Percentiles rank a stretch among this genome's conserved stretches.
Conservation (phyloP, 2,329 filamentous ascomycete genomes). For the Trichothecium sympodiale region DNA sequence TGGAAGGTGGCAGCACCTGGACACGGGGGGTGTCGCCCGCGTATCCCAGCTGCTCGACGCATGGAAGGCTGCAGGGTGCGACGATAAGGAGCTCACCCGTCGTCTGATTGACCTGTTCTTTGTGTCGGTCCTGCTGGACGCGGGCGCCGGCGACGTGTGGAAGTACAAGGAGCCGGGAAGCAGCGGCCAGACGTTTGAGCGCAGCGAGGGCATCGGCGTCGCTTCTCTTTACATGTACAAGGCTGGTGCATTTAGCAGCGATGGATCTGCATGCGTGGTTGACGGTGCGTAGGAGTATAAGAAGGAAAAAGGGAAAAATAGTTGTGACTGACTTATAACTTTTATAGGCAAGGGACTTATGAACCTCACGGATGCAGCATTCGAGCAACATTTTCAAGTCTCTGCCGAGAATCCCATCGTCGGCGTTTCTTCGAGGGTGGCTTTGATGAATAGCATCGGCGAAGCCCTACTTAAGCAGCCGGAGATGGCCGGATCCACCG, state of each 20-base stretch:
- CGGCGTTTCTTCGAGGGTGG: slow-evolving; percentile 29
- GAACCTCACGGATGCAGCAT: slow-evolving; percentile 17
- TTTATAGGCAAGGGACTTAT: slow-evolving; percentile 21
- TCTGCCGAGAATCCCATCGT: slow-evolving; percentile 31
- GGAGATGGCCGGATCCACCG: slow-evolving; percentile 27
- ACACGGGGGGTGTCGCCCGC: slow-evolving; percentile 41
- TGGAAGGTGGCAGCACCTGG: slow-evolving; percentile 53
- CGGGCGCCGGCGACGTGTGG: slow-evolving; percentile 40
- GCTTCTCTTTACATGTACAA: slow-evolving; percentile 39
- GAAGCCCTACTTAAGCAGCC: slow-evolving; percentile 24
- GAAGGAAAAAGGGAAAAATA: no score
- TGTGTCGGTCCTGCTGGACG: slow-evolving; percentile 47
- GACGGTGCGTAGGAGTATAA: no score
- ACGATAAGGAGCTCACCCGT: slow-evolving; percentile 35
- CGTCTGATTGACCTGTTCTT: slow-evolving; percentile 51
- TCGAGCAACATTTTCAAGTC: slow-evolving; percentile 32
- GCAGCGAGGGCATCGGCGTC: slow-evolving; percentile 41
- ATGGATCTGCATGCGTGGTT: slow-evolving; percentile 13
- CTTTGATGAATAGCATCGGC: slow-evolving; percentile 29
- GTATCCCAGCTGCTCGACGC: slow-evolving; percentile 30
- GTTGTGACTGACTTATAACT: no score
- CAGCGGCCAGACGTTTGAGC: slow-evolving; percentile 18
- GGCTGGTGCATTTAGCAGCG: slow-evolving; percentile 23
- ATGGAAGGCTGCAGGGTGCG: slow-evolving; percentile 30
- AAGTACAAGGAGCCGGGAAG: slow-evolving; percentile 28